Conservation (phyloP, 2,329 filamentous ascomycete genomes). For the Aspergillus pseudoviridinutans region DNA sequence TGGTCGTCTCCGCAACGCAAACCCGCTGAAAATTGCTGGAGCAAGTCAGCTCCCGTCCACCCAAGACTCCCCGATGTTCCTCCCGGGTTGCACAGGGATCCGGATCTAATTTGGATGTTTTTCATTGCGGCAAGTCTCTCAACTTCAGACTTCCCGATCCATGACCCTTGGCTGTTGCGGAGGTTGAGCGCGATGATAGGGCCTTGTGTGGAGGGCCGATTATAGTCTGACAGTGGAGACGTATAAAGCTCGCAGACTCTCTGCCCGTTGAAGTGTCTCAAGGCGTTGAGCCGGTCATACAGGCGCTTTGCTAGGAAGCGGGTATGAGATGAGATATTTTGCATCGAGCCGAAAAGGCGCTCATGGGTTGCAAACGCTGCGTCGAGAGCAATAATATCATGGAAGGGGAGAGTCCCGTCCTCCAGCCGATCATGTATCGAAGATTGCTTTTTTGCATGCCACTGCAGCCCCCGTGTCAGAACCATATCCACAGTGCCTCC, state of each 20-base stretch:
- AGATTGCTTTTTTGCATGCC: constrained; percentile 72
- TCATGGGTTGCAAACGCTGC: constrained; percentile 67
- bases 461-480: constrained; percentile 68
- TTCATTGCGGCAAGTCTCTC: constrained; percentile 79
- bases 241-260: constrained; percentile 66
- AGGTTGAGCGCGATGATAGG: constrained; percentile 84
- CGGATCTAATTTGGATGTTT: constrained; percentile 79
- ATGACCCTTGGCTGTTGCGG: constrained; percentile 62
- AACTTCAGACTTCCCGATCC: constrained; percentile 77
- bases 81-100: constrained; percentile 87
- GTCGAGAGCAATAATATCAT: constrained; percentile 80
- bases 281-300: constrained; percentile 51
- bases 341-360: constrained; percentile 68
- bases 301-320: constrained; percentile 59
- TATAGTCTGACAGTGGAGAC: constrained; percentile 38
- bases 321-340: constrained; percentile 66
- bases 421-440: constrained; percentile 78
- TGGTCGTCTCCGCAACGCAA: constrained; percentile 79
- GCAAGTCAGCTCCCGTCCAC: constrained; percentile 77
- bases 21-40: constrained; percentile 76
- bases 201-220: constrained; percentile 52
- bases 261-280: constrained; percentile 67
- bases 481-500: constrained; percentile 94
- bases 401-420: constrained; percentile 86
- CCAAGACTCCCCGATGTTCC: constrained; percentile 71